phyloP scores from a whole-genome alignment of 1,284 basidiomycete species.

The Volvariella volvacea region DNA sequence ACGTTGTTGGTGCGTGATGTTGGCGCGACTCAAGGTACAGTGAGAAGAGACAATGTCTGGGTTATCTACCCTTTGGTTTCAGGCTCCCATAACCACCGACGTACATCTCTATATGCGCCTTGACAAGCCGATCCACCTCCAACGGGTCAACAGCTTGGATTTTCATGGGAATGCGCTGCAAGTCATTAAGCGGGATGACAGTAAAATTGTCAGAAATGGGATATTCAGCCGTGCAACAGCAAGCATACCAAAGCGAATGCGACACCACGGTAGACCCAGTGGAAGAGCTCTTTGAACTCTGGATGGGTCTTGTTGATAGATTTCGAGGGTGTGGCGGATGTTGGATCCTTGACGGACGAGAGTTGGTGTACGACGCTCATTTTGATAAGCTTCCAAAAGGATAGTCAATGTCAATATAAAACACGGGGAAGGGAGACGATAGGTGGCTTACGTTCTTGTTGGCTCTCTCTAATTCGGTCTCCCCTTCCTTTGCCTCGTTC shows the following conservation, averaged over 20 bases:
- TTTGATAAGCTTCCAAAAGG: neutral
- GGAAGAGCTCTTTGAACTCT: conserved; percentile 56
- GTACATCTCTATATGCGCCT: conserved; percentile 42
- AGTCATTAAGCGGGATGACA: neutral
- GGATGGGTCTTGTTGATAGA: conserved; percentile 20
- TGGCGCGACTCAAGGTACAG: too few species aligned
- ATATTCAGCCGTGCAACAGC: neutral
- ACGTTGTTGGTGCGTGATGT: too few species aligned
- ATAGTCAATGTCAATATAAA: too few species aligned
- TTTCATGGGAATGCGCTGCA: conserved; percentile 37
- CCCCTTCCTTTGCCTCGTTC: conserved; percentile 17
- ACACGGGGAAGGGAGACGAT: neutral
- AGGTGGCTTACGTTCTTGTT: conserved; percentile 36
- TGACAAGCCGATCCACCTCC: conserved; percentile 31
- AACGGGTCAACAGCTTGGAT: conserved; percentile 23
- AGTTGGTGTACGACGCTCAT: neutral
- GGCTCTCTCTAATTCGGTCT: conserved; percentile 25
- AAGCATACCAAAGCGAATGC: conserved; percentile 46
- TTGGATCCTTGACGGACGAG: neutral
- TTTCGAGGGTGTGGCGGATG: neutral
- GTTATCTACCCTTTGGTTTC: too few species aligned
- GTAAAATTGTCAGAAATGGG: conserved; percentile 1
- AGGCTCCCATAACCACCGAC: conserved; percentile 25
- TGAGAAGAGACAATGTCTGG: too few species aligned
- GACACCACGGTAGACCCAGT: conserved; percentile 46